phyloP scores from a whole-genome alignment of 768 basidiomycete genomes.

The Podaxis sp. region DNA sequence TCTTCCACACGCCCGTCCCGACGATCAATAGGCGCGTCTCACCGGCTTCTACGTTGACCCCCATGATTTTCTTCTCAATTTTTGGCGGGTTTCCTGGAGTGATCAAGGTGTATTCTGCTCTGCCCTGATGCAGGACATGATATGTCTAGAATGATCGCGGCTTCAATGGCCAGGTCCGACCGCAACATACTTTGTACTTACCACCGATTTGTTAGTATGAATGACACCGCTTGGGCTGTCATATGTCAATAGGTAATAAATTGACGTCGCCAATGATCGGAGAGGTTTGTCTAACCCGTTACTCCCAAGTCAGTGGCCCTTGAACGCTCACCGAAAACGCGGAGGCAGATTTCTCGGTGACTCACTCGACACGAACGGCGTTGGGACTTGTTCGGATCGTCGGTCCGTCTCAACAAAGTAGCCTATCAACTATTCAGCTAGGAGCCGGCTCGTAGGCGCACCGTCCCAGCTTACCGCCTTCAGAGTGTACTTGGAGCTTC shows the following conservation, averaged over 20 bases:
- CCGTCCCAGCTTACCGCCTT: constrained; percentile 2
- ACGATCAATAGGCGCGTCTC: constrained; percentile 51
- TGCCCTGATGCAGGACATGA: constrained; percentile 51
- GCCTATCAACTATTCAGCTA: constrained; percentile 7
- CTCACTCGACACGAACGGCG: constrained; percentile 21
- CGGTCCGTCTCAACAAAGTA: constrained; percentile 21
- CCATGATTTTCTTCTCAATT: constrained; percentile 45
- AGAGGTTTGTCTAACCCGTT: constrained; percentile 16
- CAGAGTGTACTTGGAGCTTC: neutral
- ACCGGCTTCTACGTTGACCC: constrained; percentile 37
- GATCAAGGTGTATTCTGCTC: constrained; percentile 51
- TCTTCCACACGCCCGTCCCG: constrained; percentile 57
- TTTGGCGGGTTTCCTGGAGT: constrained; percentile 26
- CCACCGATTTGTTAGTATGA: constrained; percentile 50
- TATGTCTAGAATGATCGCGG: constrained; percentile 36
- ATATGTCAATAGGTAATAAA: constrained; percentile 48
- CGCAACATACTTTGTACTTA: constrained; percentile 21
- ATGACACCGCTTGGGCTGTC: constrained; percentile 40
- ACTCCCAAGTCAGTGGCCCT: neutral
- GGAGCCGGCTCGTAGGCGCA: too few species aligned
- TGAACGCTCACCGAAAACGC: neutral
- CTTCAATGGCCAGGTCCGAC: neutral
- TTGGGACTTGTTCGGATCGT: constrained; percentile 12
- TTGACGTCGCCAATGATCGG: constrained; percentile 41
- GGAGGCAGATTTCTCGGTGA: neutral